Evolutionary conservation across 495 filamentous ascomycete species (phyloP), one percentile per base, ranked within the genome.

Genomic region (Aspergillus bridgeri): DNA sequence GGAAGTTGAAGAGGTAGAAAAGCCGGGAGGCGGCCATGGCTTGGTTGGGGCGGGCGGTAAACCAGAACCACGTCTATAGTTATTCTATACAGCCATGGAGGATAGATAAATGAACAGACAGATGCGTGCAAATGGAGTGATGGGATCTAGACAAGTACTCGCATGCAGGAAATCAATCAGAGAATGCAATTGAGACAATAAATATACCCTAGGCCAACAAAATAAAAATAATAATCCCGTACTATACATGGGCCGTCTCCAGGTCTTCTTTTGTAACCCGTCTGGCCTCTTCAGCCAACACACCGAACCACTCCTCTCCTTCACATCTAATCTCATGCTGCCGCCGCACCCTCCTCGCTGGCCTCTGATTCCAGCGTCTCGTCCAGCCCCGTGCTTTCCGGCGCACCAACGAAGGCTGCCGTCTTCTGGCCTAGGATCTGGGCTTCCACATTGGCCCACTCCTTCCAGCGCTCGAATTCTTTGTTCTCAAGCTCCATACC

Each of bases 401-500:
- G 71, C 15, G 69, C 68, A 43, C 69, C 75, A 23, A 56, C 60
- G 20, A 75, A 67, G 21, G 72, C 62, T 20, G 68, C 68, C 8
- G 44, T 18, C 47, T 59, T 66, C 48, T 75, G 73, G 13, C 68
- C 67, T 23, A 63, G 51, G 1, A 75, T 15, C 23, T 73, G 69
- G 25, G 80, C 71, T 67, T 86, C 73, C 53, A 73, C 71, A 50
- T 69, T 70, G 20, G 94, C 94, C 89, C 90, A 95, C 42, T 62
- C 72, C 81, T 89, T 89, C 94, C 93, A 98, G 52, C 70, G 64
- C 65, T 96, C 89, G 66, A 82, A 92, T 44, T 82, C 74, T 65
- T 80, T 69, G 73, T 92, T 86, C 75, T 98, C 94, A 57, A 95
- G 73, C 55, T 89, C 76, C 83, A 94, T 89, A 64, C 91, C 86